Evolutionary conservation across 257 asterid genomes (phyloP).

Genomic region (Solanum pimpinellifolium): DNA sequence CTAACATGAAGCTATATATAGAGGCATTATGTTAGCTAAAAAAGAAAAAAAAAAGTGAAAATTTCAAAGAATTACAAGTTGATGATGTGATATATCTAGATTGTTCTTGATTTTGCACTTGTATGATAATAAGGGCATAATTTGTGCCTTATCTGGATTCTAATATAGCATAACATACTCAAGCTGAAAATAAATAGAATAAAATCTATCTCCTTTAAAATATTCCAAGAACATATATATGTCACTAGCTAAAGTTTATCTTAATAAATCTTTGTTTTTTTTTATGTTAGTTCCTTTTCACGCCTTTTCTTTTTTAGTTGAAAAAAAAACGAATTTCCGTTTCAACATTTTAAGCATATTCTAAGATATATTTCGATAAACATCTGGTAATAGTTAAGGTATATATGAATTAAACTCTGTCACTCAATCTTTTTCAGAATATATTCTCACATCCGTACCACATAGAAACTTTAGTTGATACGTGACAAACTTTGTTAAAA

Average conservation of each 20-base stretch:
- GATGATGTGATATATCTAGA: background rate
- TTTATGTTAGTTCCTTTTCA: background rate
- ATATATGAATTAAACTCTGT: too few species aligned
- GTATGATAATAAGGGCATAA: background rate
- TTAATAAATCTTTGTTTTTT: too few species aligned
- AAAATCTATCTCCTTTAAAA: background rate
- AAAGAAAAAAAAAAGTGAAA: background rate
- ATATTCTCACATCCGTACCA: background rate
- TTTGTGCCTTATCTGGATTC: background rate
- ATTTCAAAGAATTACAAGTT: background rate
- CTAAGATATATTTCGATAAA: too few species aligned
- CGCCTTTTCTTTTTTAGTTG: too few species aligned
- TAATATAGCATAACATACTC: background rate
- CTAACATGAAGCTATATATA: background rate
- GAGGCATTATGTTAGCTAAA: background rate
- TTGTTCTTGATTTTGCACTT: background rate
- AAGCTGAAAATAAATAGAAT: background rate
- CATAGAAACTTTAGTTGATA: background rate
- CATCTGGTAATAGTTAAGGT: fast-evolving
- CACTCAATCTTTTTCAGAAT: background rate
- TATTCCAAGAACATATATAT: background rate
- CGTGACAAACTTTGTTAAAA: background rate
- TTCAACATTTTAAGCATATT: background rate
- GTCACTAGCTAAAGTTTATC: background rate
- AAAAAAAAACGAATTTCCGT: too few species aligned